Base-by-base conservation (phyloP, 2,329 filamentous ascomycete genomes). In the Phyllosticta citrichinensis region DNA sequence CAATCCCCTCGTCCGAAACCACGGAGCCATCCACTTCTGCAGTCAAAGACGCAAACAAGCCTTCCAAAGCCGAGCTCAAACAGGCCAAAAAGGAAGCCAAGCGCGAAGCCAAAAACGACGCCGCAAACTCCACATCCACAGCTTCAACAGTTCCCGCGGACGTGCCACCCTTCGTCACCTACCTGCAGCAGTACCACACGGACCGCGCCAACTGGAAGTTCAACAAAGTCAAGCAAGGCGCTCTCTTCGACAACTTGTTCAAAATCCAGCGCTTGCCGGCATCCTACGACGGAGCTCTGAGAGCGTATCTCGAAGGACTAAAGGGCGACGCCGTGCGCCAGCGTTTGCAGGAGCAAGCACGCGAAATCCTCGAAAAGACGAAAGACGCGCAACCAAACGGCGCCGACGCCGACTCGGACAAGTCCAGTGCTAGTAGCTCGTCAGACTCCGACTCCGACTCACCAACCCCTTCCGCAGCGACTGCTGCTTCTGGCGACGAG, bases 171-270 rank as follows among this genome's bases (percentile, higher is more conserved):
- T 87, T 91, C 62, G 79, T 95, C 17, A 80, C 83, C 58, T 97
- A 97, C 71, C 82, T 97, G 53, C 80, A 80, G 55, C 84, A 87
- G 70, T 96, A 91, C 81, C 81, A 89, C 74, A 81, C 81, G 60
- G 81, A 85, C 63, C 85, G 85, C 62, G 78, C 81, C 10, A 80
- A 79, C 66, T 97, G 93, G 93, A 97, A 96, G 74, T 97, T 97
- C 79, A 96, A 95, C 78, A 97, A 97, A 77, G 92, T 91, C 67
- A 85, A 91, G 70, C 92, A 97, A 74, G 89, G 87, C 59, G 84
- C 89, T 66, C 79, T 97, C 12, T 83, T 97, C 70, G 93, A 94
- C 73, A 86, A 95, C 77, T 76, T 88, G 54, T 89, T 95, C 71
- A 85, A 89, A 66, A 76, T 85, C 65, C 83, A 85, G 67, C 82